Evolutionary conservation across 2,329 filamentous ascomycete genomes (phyloP).

Genomic region (Trichophyton simii): DNA sequence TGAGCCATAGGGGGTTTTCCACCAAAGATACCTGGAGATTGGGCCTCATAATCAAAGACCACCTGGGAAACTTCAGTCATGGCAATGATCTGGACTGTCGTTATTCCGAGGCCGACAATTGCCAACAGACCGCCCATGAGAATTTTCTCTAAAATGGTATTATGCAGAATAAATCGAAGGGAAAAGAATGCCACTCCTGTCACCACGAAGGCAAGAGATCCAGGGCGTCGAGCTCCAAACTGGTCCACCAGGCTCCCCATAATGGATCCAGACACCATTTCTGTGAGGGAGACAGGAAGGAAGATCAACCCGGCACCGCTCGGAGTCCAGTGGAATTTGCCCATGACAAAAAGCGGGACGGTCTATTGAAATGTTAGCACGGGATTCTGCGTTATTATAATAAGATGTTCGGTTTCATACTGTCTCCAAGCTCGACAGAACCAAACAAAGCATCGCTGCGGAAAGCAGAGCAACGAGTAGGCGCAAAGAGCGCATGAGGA

Average conservation of each 20-base stretch:
- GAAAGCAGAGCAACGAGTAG: too few species aligned
- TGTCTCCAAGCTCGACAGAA: neutral
- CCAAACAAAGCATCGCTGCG: neutral
- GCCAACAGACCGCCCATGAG: neutral
- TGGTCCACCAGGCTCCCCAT: neutral
- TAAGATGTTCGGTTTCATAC: neutral
- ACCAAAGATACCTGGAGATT: conserved; percentile 45
- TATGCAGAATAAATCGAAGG: conserved; percentile 15
- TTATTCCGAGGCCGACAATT: conserved; percentile 5
- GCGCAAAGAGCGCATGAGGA: too few species aligned
- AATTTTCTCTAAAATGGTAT: conserved; percentile 28
- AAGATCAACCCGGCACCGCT: neutral
- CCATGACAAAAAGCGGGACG: neutral
- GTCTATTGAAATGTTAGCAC: neutral
- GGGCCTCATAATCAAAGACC: conserved; percentile 43
- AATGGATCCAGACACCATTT: neutral
- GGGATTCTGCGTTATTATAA: neutral
- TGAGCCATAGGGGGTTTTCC: neutral
- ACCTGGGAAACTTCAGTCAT: conserved; percentile 26
- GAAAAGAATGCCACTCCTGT: conserved; percentile 14
- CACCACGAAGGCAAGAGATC: neutral
- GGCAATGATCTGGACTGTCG: conserved; percentile 6
- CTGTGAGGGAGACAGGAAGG: neutral
- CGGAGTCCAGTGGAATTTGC: neutral
- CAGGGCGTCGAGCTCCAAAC: neutral